These are phyloP conservation scores for Pyrenula aspistea DNA, from an alignment of 495 filamentous ascomycete genomes.

Conservation along the genomic window DNA sequence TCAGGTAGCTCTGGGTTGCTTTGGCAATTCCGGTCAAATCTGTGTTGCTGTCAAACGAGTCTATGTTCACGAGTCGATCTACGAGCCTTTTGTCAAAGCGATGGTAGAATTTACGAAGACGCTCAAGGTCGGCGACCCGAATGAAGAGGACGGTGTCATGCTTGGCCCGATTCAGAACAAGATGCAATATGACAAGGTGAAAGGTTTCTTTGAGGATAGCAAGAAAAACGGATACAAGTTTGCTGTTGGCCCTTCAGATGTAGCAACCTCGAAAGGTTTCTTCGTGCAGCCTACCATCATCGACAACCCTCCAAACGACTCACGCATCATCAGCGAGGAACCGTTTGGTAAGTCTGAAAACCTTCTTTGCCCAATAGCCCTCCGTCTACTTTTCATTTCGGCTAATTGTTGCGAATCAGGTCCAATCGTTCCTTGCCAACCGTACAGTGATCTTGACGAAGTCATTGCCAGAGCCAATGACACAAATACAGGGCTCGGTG, in stretches of 20 bases:
- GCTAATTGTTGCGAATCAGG: slow-evolving; percentile 30
- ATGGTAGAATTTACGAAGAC: slow-evolving; percentile 43
- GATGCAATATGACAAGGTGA: slow-evolving; percentile 44
- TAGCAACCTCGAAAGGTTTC: slow-evolving; percentile 28
- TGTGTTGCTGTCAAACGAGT: slow-evolving; percentile 53
- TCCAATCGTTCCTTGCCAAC: slow-evolving; percentile 43
- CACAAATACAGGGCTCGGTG: slow-evolving; percentile 41
- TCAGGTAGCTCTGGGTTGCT: slow-evolving; percentile 34
- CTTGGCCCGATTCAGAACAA: slow-evolving; percentile 49
- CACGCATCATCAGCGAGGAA: slow-evolving; percentile 35
- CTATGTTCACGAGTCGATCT: slow-evolving; percentile 58
- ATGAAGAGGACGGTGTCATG: slow-evolving; percentile 21
- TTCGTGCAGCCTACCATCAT: slow-evolving; percentile 47
- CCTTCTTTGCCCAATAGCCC: slow-evolving; percentile 16
- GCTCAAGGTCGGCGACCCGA: slow-evolving; percentile 34
- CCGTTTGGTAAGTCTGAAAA: slow-evolving; percentile 19
- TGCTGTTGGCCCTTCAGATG: slow-evolving; percentile 17
- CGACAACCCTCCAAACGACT: slow-evolving; percentile 42
- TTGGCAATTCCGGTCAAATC: slow-evolving; percentile 42
- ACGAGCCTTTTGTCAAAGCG: slow-evolving; percentile 43
- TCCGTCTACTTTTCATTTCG: slow-evolving; percentile 31
- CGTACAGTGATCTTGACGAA: slow-evolving; percentile 45
- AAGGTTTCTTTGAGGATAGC: slow-evolving; percentile 30
- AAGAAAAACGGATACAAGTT: slow-evolving; percentile 30
- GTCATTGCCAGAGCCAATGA: slow-evolving; percentile 45